A percentile compares a stretch with the other conserved stretches of the same genome.
phyloP scores from a whole-genome alignment of 306 rosid genomes.

The Myrica gale region DNA sequence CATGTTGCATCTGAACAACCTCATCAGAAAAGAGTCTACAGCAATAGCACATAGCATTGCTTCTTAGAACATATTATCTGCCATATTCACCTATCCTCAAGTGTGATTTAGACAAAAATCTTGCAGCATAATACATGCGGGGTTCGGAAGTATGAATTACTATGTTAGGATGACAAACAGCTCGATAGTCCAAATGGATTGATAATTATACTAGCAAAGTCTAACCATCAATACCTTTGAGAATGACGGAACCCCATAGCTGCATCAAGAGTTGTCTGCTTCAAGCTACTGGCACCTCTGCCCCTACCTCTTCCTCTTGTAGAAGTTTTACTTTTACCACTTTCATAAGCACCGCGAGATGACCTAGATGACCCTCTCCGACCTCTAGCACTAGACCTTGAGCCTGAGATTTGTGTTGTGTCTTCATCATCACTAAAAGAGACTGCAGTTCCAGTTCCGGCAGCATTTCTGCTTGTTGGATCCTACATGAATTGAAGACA shows the following conservation, averaged over 20 bases:
- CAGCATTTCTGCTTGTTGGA: conserved; percentile 53
- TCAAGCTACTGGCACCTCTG: conserved; percentile 47
- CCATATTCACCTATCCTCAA: background rate
- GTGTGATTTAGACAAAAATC: background rate
- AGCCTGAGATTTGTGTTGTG: conserved; percentile 45
- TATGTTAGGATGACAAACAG: conserved; percentile 9
- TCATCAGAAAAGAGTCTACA: background rate
- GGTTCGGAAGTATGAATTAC: conserved; percentile 3
- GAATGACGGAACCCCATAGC: conserved; percentile 72
- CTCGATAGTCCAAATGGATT: conserved; percentile 17
- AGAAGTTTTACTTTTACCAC: conserved; percentile 40
- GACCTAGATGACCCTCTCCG: conserved; percentile 53
- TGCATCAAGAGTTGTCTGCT: conserved; percentile 92
- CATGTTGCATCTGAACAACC: background rate
- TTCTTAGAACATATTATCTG: background rate
- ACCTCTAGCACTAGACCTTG: conserved; percentile 69
- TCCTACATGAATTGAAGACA: conserved; percentile 43
- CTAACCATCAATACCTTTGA: conserved; percentile 57
- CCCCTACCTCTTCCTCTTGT: conserved; percentile 81
- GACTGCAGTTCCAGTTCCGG: conserved; percentile 61
- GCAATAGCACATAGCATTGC: background rate
- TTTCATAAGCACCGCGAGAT: conserved; percentile 39
- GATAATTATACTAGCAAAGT: background rate
- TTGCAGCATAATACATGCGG: background rate
- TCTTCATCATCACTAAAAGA: conserved; percentile 95